These are phyloP conservation scores for Geotrichum klebahnii DNA, from an alignment of 1,139 yeast genomes.

Conservation along the genomic window DNA sequence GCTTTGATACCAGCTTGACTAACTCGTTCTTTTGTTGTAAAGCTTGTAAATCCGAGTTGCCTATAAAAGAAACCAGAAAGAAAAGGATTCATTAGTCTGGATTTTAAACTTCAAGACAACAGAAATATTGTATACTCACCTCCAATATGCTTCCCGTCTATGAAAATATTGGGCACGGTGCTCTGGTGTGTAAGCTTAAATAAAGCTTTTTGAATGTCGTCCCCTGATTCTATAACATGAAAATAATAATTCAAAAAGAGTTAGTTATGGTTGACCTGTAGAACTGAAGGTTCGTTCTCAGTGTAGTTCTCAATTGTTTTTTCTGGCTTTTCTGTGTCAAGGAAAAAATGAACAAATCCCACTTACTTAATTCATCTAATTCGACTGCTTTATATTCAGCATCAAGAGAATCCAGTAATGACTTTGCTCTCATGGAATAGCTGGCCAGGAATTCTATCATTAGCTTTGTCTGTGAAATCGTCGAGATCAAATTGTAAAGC, in stretches of 20 bases:
- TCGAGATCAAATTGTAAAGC: too few species aligned
- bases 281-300: background rate
- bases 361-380: slow-evolving; percentile 18
- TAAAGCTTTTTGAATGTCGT: slow-evolving; percentile 75
- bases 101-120: background rate
- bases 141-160: slow-evolving; percentile 87
- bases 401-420: slow-evolving; percentile 9
- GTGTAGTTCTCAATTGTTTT: background rate
- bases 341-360: background rate
- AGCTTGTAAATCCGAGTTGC: slow-evolving; percentile 63
- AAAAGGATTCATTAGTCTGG: too few species aligned
- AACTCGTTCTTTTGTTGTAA: slow-evolving; percentile 45
- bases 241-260: background rate
- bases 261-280: background rate
- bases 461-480: too few species aligned
- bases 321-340: too few species aligned
- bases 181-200: slow-evolving; percentile 76
- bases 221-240: slow-evolving; percentile 46
- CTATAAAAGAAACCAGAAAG: too few species aligned
- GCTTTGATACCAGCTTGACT: slow-evolving; percentile 18
- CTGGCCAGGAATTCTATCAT: too few species aligned
- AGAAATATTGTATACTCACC: slow-evolving; percentile 49
- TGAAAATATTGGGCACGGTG: slow-evolving; percentile 90
- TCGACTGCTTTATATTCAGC: slow-evolving; percentile 17
- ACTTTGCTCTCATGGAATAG: slow-evolving; percentile 20